Conservation (phyloP, 192 early-diverging fungal species). For the Gigaspora rosea region DNA sequence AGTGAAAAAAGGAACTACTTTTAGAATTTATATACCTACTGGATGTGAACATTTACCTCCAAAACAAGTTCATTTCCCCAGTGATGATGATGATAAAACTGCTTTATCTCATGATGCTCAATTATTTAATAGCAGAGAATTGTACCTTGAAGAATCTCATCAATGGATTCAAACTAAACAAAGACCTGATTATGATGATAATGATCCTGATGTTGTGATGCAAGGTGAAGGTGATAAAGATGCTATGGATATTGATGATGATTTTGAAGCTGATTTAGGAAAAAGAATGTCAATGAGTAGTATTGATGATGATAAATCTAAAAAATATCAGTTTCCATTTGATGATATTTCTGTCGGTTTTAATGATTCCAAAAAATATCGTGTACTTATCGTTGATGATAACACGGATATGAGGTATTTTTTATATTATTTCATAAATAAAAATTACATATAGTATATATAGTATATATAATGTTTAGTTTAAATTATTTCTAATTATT, state of each 20-base stretch:
- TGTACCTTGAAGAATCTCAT: constrained; percentile 36
- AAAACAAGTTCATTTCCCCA: constrained; percentile 40
- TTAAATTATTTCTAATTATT: neutral
- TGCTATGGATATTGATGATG: neutral
- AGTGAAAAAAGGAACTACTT: constrained; percentile 51
- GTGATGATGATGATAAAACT: neutral
- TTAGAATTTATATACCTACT: constrained; percentile 51
- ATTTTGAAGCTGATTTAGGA: neutral
- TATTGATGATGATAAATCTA: too few species aligned
- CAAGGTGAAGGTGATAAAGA: too few species aligned
- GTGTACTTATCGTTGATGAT: constrained; percentile 46
- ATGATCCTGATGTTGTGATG: neutral
- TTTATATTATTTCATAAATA: neutral
- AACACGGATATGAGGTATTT: constrained; percentile 46
- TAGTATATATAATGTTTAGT: neutral
- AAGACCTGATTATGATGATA: neutral
- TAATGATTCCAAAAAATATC: neutral
- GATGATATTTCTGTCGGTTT: neutral
- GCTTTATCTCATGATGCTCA: neutral
- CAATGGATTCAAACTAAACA: constrained; percentile 42
- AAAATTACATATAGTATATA: too few species aligned
- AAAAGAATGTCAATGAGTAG: neutral
- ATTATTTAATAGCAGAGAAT: constrained; percentile 34
- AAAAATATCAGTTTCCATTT: neutral
- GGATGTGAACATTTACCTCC: constrained; percentile 51